Conservation (phyloP, 2,329 filamentous ascomycete genomes). For the Trichoderma aggressivum region DNA sequence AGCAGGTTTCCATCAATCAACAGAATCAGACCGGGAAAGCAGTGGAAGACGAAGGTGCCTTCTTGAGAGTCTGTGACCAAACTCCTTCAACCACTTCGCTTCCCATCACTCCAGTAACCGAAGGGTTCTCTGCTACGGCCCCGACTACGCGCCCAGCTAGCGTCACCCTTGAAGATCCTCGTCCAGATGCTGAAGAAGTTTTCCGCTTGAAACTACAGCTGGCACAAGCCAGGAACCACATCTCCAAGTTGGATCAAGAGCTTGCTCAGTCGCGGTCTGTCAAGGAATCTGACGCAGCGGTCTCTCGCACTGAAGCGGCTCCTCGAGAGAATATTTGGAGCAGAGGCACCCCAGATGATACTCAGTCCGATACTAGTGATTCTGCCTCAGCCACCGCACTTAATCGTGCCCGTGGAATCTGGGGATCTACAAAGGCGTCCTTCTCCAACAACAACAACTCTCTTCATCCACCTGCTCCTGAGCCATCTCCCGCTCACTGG, state of each 20-base stretch:
- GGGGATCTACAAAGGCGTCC: constrained; percentile 47
- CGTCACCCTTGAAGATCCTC: constrained; percentile 43
- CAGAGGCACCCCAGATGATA: constrained; percentile 46
- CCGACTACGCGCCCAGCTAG: constrained; percentile 54
- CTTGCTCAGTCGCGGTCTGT: constrained; percentile 61
- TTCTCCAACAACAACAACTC: constrained; percentile 34
- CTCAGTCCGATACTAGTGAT: constrained; percentile 56
- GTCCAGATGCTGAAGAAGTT: constrained; percentile 54
- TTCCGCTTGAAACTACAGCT: constrained; percentile 68
- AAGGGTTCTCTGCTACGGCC: constrained; percentile 47
- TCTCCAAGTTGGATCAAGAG: constrained; percentile 69
- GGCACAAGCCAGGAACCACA: constrained; percentile 65
- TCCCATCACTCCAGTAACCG: constrained; percentile 60
- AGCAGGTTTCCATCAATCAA: constrained; percentile 60
- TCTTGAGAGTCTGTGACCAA: constrained; percentile 42
- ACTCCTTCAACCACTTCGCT: constrained; percentile 56
- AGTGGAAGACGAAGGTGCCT: constrained; percentile 36
- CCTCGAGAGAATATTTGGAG: constrained; percentile 50
- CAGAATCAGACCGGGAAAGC: constrained; percentile 54
- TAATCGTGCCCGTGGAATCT: constrained; percentile 54
- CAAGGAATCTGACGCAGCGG: constrained; percentile 44
- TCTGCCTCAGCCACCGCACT: constrained; percentile 49
- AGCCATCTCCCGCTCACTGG: constrained; percentile 43
- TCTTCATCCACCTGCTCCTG: constrained; percentile 36
- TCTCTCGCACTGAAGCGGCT: constrained; percentile 22